Percentiles rank a stretch among this genome's conserved stretches.
These are phyloP conservation scores for Geum urbanum DNA, from an alignment of 306 rosid genomes.

Conservation along the genomic window DNA sequence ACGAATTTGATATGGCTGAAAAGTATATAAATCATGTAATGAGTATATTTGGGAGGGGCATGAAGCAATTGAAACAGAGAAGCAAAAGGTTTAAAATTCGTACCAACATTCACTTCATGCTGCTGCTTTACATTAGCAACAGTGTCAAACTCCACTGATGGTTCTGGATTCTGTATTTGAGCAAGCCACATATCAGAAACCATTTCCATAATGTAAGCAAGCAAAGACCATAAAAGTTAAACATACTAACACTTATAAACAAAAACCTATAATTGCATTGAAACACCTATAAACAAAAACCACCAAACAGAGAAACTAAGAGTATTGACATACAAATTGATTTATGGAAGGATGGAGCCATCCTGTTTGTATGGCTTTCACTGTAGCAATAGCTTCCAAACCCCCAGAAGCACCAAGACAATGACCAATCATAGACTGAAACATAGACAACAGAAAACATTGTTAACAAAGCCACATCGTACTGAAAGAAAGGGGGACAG, in stretches of 20 bases:
- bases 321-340: slow-evolving; percentile 71
- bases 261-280: not conserved
- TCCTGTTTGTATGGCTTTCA: slow-evolving; percentile 90
- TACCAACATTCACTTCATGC: slow-evolving; percentile 92
- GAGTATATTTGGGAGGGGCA: slow-evolving; percentile 11
- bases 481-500: slow-evolving; percentile 16
- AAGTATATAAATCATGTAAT: not conserved
- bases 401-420: slow-evolving; percentile 99
- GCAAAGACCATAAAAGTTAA: not conserved
- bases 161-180: slow-evolving; percentile 80
- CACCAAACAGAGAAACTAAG: not conserved
- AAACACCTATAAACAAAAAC: not conserved
- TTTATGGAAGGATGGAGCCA: slow-evolving; percentile 97
- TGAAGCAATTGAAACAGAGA: slow-evolving; percentile 12
- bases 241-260: not conserved
- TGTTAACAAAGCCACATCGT: slow-evolving; percentile 28
- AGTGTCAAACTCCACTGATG: slow-evolving; percentile 89
- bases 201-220: slow-evolving; percentile 4
- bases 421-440: slow-evolving; percentile 97
- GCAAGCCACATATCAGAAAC: slow-evolving; percentile 17
- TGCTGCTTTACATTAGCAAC: slow-evolving; percentile 75
- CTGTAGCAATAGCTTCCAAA: slow-evolving; percentile 97
- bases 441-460: slow-evolving; percentile 25
- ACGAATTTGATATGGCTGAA: slow-evolving; percentile 92
- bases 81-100: slow-evolving; percentile 29